Base-by-base conservation (phyloP, 257 asterid species). In the Solanum appendiculatum region DNA sequence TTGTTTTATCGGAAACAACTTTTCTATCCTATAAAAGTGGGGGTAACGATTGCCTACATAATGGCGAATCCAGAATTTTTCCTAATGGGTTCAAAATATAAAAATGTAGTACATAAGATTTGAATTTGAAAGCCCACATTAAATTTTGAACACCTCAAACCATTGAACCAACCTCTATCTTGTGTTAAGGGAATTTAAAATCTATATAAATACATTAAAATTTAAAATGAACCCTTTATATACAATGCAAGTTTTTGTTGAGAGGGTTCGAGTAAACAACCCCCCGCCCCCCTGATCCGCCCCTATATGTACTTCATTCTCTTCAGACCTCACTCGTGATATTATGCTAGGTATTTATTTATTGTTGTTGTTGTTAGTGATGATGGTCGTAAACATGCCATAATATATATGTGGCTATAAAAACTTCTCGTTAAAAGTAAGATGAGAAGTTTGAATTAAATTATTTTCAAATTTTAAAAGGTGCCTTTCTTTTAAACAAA, bases 281-380 rank as follows among this genome's bases (percentile, higher is more conserved):
- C 63, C 6, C 0, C 4, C 0, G n/a, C 23, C 0, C 63, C 0
- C 6, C 4, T 16, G n/a, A 54, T 54, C n/a, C 18, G n/a, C 63
- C 63, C 1, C 1, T 7, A 9, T 11, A 20, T 7, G 7, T 2
- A 13, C 36, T 64, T 29, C 21, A 25, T 6, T 0, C 18, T 64
- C 18, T 9, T 25, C 5, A 25, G 0, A 64, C 2, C 16, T 1
- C 2, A 64, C 5, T 64, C 16, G 2, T 64, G 5, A 27, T 8
- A 27, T 25, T 15, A 64, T 64, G 6, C 34, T 25, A 6, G 1
- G 18, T 12, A 5, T 64, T 64, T 64, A 3, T 64, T 64, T 64
- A 0, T 15, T n/a, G 15, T 56, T 56, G n/a, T 40, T 40, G 11
- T 16, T 51, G 9, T 51, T 18, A 21, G 9, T 56, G n/a, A 6